These are phyloP conservation scores for Cerioporus squamosus DNA, from an alignment of 1,284 basidiomycete genomes.

Conservation along the genomic window DNA sequence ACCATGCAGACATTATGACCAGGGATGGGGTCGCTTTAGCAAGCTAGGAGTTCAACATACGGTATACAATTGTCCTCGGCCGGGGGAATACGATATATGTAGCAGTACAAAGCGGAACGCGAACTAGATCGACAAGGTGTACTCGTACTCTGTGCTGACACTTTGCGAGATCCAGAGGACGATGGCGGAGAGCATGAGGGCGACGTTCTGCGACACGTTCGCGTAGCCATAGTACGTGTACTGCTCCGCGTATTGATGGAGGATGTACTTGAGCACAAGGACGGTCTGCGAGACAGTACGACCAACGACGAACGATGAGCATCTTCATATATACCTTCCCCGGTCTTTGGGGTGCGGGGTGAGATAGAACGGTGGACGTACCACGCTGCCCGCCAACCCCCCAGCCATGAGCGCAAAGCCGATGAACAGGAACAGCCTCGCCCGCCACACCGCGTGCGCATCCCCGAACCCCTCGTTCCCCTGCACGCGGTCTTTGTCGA, in stretches of 20 bases:
- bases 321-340: no score
- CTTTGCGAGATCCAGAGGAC: slow-evolving; percentile 90
- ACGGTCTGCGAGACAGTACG: slow-evolving; percentile 63
- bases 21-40: no score
- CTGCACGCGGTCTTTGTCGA: slow-evolving; percentile 91
- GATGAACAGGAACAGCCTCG: slow-evolving; percentile 84
- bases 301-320: not conserved
- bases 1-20: no score
- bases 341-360: not conserved
- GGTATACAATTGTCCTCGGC: not conserved
- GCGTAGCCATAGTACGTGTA: slow-evolving; percentile 94
- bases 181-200: slow-evolving; percentile 89
- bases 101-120: slow-evolving; percentile 1
- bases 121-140: slow-evolving; percentile 76
- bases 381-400: slow-evolving; percentile 65
- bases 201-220: slow-evolving; percentile 91
- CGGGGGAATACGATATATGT: slow-evolving; percentile 2
- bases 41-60: no score
- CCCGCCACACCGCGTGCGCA: slow-evolving; percentile 63
- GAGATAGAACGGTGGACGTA: slow-evolving; percentile 4
- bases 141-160: slow-evolving; percentile 83
- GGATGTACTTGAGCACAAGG: slow-evolving; percentile 90
- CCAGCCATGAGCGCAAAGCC: slow-evolving; percentile 90
- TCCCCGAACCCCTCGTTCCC: slow-evolving; percentile 85
- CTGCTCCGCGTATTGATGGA: slow-evolving; percentile 74